phyloP scores from a whole-genome alignment of 2,329 filamentous ascomycete genomes.

The Exserohilum rostratum region DNA sequence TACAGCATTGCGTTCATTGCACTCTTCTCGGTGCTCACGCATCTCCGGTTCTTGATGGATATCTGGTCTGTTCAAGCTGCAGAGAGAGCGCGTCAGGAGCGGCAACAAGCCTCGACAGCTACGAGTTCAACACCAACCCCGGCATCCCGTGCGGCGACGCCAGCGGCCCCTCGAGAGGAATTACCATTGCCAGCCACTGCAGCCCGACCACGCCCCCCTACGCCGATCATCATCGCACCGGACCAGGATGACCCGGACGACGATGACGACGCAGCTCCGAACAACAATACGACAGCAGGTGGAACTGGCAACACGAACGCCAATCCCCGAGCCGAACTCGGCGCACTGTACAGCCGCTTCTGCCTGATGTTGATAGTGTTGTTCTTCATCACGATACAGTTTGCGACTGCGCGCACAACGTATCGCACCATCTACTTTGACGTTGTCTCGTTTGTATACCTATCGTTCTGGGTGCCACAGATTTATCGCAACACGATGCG shows the following conservation, averaged over 20 bases:
- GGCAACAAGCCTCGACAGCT: constrained; percentile 49
- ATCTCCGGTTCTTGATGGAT: constrained; percentile 69
- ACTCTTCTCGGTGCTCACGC: constrained; percentile 66
- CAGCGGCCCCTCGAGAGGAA: constrained; percentile 28
- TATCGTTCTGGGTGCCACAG: constrained; percentile 92
- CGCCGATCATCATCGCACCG: constrained; percentile 64
- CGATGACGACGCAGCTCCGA: constrained; percentile 31
- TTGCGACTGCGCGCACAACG: constrained; percentile 61
- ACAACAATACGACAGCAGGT: constrained; percentile 25
- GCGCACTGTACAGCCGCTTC: constrained; percentile 66
- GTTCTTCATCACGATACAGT: constrained; percentile 65
- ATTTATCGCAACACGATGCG: constrained; percentile 88
- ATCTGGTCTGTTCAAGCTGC: constrained; percentile 69
- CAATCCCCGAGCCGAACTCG: constrained; percentile 56
- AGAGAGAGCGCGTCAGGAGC: constrained; percentile 52
- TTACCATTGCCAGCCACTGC: constrained; percentile 61
- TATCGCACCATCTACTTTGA: constrained; percentile 64
- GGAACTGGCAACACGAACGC: constrained; percentile 28
- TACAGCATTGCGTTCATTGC: constrained; percentile 64
- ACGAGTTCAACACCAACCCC: constrained; percentile 28
- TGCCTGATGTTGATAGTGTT: constrained; percentile 64
- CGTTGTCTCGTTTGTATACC: constrained; percentile 71
- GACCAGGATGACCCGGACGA: constrained; percentile 60
- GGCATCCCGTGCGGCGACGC: constrained; percentile 24
- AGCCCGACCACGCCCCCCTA: constrained; percentile 52